Base-by-base conservation (phyloP, 441 rosid species). In the Populus hybrid region DNA sequence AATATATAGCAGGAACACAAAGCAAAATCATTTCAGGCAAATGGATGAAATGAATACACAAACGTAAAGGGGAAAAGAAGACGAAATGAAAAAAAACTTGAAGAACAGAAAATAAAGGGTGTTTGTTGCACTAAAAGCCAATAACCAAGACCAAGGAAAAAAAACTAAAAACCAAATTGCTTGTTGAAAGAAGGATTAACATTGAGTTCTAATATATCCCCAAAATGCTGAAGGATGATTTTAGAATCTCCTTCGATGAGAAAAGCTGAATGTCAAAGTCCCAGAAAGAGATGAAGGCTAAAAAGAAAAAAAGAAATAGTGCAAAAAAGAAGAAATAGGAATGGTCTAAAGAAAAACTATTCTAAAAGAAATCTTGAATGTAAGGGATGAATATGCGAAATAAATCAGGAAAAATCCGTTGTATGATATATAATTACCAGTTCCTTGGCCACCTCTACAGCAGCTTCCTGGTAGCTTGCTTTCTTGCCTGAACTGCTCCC, bases 401-500 rank as follows among this genome's bases (percentile, higher is more conserved):
- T 0, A 10, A 53, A 53, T 53, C 21, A 53, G n/a, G 61, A 16
- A 53, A 53, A 53, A 53, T 18, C 61, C 61, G n/a, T 53, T 53
- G 61, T 53, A 18, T 53, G 0, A 7, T 35, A 7, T 35, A 7
- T 16, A 23, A 21, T 71, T 93, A 94, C 97, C 97, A 94, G 85
- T 74, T 94, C 91, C 75, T 86, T 90, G 79, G 94, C 98, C 81
- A 94, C 81, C 81, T 91, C 90, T 77, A 89, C 84, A 5, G 98
- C 98, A 28, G 98, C 97, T 84, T 93, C 97, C 78, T 91, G 98
- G 81, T 94, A 94, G 83, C 90, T 89, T 67, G 92, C 28, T 82
- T 94, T 94, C 83, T 91, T 94, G 59, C 98, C 98, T 0, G 97
- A 83, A 77, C 92, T 89, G 89, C 98, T 94, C 26, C 98, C 98